Base-by-base conservation (phyloP, 225 moss, liverwort and hornwort species). In the Polytrichum commune region DNA sequence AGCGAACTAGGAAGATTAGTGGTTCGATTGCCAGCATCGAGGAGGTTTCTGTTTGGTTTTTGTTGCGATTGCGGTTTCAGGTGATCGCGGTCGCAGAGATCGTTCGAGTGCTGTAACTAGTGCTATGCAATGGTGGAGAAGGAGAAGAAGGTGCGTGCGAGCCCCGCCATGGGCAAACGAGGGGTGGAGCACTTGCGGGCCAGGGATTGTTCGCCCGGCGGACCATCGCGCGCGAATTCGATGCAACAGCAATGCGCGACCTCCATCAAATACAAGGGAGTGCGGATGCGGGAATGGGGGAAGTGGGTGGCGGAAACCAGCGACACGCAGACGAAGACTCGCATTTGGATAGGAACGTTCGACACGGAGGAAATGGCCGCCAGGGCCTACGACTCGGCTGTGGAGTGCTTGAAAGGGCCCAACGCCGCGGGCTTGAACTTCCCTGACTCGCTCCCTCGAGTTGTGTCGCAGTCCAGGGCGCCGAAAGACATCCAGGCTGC, bases 231-330 rank as follows among this genome's bases (percentile, higher is more conserved):
- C 10, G 38, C 38, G 38, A 13, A 38, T 38, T 38, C 38, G 8
- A 33, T 2, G 33, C 8, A 33, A 8, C 33, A 33, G 38, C 38
- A 13, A 38, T 13, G 38, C 3, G 10, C 64, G 6, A 18, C 19
- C 26, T 1, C 64, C 64, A 9, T 5, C 28, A 18, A 19, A 64
- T 67, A 67, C 67, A 67, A 22, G 46, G 67, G 67, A 18, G 67
- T 67, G 38, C 33, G 67, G 2, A 53, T 53, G 67, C 16, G 67
- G 46, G 18, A n/a, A 16, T 67, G 67, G 67, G 67, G 67, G 8
- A 67, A 24, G 53, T 67, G 67, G 67, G 67, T 67, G 20, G 4
- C 67, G 35, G 67, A 67, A 25, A 67, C 5, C 67, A 67, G 67
- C 35, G 67, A 67, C 20, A 18, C 67, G 8, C 35, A 67, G 35